Percentiles rank a stretch among this genome's conserved stretches.
Conservation (phyloP, 2,329 filamentous ascomycete species). For the Ophiostoma triangulosporum region DNA sequence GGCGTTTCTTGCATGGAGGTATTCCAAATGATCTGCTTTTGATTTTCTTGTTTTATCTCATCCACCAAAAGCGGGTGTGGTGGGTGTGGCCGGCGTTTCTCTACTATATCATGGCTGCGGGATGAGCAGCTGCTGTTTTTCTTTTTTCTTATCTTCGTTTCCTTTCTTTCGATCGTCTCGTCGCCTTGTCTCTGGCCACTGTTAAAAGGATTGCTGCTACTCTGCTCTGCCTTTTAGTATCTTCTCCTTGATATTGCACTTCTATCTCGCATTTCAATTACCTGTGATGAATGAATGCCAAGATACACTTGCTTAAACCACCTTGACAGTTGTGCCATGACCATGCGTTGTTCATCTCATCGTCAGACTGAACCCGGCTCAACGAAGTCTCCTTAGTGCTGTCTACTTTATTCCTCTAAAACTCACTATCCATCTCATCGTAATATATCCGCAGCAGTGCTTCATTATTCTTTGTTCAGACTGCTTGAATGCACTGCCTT, state of each 20-base stretch:
- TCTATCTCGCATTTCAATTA: constrained; percentile 1
- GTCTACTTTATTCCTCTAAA: too few relatives aligned
- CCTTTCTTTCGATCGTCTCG: neutral
- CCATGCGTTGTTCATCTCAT: neutral
- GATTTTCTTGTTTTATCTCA: neutral
- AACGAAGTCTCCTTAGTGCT: too few relatives aligned
- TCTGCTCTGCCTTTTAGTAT: neutral
- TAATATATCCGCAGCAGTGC: too few relatives aligned
- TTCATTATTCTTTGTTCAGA: too few relatives aligned
- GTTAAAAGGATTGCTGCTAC: too few relatives aligned
- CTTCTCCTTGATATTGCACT: neutral
- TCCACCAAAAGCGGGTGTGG: neutral
- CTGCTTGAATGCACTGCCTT: too few relatives aligned
- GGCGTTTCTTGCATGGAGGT: neutral
- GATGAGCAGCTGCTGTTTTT: neutral
- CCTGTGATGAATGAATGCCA: neutral
- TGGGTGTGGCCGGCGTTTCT: too few relatives aligned
- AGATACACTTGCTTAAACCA: neutral
- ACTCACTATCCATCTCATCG: too few relatives aligned
- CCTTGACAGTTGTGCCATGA: neutral
- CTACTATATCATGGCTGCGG: too few relatives aligned
- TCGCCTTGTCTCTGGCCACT: too few relatives aligned
- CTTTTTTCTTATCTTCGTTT: neutral
- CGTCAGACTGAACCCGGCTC: too few relatives aligned
- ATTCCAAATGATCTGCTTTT: too few relatives aligned